Conservation (phyloP, 2,329 filamentous ascomycete species). For the Laburnicola sp. region DNA sequence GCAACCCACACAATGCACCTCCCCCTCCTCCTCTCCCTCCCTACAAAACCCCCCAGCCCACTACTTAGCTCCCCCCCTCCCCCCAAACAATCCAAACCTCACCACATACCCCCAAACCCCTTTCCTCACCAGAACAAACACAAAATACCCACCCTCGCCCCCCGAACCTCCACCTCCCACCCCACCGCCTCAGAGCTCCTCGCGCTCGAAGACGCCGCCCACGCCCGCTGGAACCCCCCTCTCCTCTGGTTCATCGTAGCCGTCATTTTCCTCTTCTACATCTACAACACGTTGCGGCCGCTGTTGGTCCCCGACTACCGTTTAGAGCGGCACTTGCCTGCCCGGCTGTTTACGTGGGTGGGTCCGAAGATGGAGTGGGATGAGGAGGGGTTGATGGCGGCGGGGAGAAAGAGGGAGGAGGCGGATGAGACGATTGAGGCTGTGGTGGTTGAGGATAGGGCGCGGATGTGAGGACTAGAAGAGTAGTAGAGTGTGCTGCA, state of each 20-base stretch:
- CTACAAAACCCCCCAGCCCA: too few relatives aligned
- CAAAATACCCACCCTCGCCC: neutral
- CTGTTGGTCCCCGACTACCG: neutral
- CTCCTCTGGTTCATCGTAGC: neutral
- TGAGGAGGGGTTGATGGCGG: neutral
- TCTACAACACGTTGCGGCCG: neutral
- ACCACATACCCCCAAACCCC: too few relatives aligned
- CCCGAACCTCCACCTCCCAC: neutral
- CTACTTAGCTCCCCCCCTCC: too few relatives aligned
- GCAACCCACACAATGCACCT: too few relatives aligned
- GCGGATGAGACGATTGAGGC: too few relatives aligned
- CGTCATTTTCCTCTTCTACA: neutral
- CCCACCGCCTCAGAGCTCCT: neutral
- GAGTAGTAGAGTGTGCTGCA: too few relatives aligned
- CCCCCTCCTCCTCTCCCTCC: too few relatives aligned
- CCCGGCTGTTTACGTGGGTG: neutral
- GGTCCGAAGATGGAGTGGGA: neutral
- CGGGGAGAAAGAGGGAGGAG: neutral
- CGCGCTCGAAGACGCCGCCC: neutral
- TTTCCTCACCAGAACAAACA: neutral
- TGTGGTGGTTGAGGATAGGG: too few relatives aligned
- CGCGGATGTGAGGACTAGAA: too few relatives aligned
- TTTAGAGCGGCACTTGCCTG: neutral
- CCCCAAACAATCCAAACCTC: too few relatives aligned
- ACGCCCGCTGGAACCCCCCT: neutral